Conservation (phyloP, 169 alveolate genomes). For the Amoebophrya sp. region DNA sequence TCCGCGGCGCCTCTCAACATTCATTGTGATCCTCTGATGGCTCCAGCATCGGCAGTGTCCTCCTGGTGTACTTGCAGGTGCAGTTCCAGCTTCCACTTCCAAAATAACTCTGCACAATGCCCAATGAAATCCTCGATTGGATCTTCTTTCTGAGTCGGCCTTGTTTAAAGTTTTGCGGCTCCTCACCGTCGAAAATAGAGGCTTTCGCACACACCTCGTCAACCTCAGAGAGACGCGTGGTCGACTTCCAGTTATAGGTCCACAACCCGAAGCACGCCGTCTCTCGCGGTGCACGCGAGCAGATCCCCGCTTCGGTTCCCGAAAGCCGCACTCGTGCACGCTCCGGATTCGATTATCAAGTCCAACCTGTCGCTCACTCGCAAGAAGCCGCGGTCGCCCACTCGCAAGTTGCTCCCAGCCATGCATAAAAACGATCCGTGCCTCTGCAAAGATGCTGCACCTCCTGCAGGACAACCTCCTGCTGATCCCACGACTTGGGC, state of each 20-base stretch:
- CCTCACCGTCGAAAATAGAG: not conserved
- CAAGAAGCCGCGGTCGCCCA: no score
- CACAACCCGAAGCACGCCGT: not conserved
- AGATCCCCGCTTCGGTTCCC: not conserved
- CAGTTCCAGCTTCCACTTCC: no score
- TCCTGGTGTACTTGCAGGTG: no score
- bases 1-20: no score
- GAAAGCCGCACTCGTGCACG: not conserved
- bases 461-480: no score
- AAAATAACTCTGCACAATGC: not conserved
- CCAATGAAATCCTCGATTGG: not conserved
- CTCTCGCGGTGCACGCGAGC: not conserved
- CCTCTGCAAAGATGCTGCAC: no score
- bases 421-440: no score
- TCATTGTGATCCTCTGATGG: no score
- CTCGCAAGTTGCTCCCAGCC: no score
- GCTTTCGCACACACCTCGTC: not conserved
- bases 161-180: not conserved
- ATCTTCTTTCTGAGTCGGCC: not conserved
- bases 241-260: not conserved
- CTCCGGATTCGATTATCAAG: not conserved
- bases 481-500: no score
- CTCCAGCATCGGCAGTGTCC: no score
- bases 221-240: not conserved
- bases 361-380: not conserved